These are phyloP conservation scores for Backusella tuberculispora DNA, from an alignment of 192 early-diverging fungal species.

Conservation along the genomic window DNA sequence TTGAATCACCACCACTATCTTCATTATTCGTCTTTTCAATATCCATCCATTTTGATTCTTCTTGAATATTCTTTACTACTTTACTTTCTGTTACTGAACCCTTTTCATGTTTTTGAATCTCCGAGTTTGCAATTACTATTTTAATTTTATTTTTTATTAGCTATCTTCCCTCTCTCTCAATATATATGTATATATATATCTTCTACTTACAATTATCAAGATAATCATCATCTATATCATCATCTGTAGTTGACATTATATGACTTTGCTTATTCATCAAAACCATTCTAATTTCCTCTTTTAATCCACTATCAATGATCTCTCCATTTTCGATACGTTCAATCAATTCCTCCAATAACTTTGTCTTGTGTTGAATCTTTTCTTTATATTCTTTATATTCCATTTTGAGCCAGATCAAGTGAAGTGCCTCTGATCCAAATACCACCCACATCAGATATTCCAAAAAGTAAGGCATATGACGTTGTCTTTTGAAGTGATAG, in stretches of 20 bases:
- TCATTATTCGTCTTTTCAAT: background rate
- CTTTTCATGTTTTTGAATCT: constrained; percentile 6
- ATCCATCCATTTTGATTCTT: constrained; percentile 18
- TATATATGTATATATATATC: background rate
- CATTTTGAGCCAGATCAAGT: constrained; percentile 46
- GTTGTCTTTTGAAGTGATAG: constrained; percentile 40
- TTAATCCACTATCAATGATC: constrained; percentile 19
- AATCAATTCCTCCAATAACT: constrained; percentile 34
- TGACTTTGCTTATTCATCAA: constrained; percentile 24
- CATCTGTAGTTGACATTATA: background rate
- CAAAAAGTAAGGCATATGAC: constrained; percentile 39
- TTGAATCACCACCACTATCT: background rate
- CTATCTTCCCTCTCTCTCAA: background rate
- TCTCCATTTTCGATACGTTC: constrained; percentile 34
- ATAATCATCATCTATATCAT: constrained; percentile 41
- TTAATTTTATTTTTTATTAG: background rate
- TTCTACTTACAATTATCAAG: constrained; percentile 39
- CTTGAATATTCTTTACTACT: background rate
- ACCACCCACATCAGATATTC: constrained; percentile 48
- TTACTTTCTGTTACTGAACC: constrained; percentile 1
- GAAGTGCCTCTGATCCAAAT: constrained; percentile 45
- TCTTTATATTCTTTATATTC: constrained; percentile 42
- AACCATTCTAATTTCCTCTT: constrained; percentile 34
- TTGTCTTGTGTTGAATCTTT: constrained; percentile 28
- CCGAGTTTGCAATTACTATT: constrained; percentile 14